Evolutionary conservation across 2,329 filamentous ascomycete genomes (phyloP).

Genomic region (Neopestalotiopsis clavispora): DNA sequence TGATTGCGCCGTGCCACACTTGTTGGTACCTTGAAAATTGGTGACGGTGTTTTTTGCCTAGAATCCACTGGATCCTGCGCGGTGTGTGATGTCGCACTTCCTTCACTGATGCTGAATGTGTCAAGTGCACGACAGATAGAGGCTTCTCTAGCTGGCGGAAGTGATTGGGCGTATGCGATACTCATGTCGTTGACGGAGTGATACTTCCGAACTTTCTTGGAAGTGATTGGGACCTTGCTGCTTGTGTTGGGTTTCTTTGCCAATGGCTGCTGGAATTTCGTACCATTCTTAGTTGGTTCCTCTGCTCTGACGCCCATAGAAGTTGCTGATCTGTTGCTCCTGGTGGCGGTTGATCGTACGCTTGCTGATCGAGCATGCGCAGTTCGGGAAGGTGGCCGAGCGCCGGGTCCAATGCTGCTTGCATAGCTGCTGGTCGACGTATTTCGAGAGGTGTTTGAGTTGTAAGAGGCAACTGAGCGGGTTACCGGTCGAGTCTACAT

Average conservation of each 20-base stretch:
- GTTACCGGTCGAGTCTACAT: constrained; percentile 24
- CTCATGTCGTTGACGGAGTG: constrained; percentile 30
- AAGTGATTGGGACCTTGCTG: constrained; percentile 17
- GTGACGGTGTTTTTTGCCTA: constrained; percentile 30
- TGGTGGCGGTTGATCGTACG: constrained; percentile 29
- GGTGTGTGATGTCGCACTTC: constrained; percentile 27
- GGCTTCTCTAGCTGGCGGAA: constrained; percentile 44
- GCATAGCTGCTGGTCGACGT: constrained; percentile 39
- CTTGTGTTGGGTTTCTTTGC: constrained; percentile 21
- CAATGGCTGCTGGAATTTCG: constrained; percentile 28
- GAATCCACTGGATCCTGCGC: constrained; percentile 54
- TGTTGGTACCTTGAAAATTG: constrained; percentile 24
- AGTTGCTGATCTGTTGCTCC: constrained; percentile 33
- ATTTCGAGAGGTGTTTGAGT: constrained; percentile 25
- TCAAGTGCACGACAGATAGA: constrained; percentile 46
- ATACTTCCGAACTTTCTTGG: constrained; percentile 31
- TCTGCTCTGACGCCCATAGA: constrained; percentile 36
- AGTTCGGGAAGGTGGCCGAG: constrained; percentile 37
- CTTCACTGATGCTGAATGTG: constrained; percentile 42
- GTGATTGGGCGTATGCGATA: constrained; percentile 21
- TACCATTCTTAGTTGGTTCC: constrained; percentile 43
- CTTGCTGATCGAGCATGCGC: constrained; percentile 28
- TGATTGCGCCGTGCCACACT: constrained; percentile 34
- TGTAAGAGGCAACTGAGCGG: constrained; percentile 13
- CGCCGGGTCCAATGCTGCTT: constrained; percentile 42